These are phyloP conservation scores for Cinnamomum chago DNA, from an alignment of 164 flowering plant species.

Conservation along the genomic window DNA sequence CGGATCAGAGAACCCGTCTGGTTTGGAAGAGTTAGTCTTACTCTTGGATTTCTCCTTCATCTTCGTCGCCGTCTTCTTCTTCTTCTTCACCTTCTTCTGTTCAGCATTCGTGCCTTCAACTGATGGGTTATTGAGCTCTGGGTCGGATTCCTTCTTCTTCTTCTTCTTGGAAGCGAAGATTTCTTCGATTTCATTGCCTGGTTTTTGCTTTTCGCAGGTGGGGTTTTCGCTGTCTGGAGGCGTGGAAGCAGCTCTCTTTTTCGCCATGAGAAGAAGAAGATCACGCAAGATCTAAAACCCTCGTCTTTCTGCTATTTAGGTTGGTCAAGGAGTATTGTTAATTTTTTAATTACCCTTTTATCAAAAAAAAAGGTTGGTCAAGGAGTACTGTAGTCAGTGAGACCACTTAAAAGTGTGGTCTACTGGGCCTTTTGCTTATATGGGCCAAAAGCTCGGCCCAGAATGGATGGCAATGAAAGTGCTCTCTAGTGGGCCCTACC, in stretches of 20 bases:
- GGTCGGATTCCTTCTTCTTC: conserved; percentile 8
- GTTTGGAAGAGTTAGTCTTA: neutral
- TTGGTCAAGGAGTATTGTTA: too few relatives aligned
- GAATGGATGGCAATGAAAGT: too few relatives aligned
- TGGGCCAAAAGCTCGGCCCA: too few relatives aligned
- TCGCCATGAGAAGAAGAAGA: neutral
- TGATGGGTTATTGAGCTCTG: too few relatives aligned
- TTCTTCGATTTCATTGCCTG: conserved; percentile 49
- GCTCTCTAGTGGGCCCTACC: too few relatives aligned
- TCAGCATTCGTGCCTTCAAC: neutral
- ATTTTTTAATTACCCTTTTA: too few relatives aligned
- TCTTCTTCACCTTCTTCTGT: neutral
- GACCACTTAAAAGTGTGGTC: too few relatives aligned
- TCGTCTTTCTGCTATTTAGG: too few relatives aligned
- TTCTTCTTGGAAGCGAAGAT: conserved; percentile 34
- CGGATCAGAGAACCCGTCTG: conserved; percentile 10
- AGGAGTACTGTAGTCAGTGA: too few relatives aligned
- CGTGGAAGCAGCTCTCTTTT: neutral
- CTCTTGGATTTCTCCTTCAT: conserved; percentile 7
- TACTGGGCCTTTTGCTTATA: too few relatives aligned
- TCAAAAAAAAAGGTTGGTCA: too few relatives aligned
- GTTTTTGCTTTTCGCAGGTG: conserved; percentile 18
- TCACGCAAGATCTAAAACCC: too few relatives aligned
- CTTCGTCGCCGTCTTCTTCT: conserved; percentile 20
- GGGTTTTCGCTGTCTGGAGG: neutral